These are phyloP conservation scores for Letharia columbiana DNA, from an alignment of 495 filamentous ascomycete genomes.

Conservation along the genomic window DNA sequence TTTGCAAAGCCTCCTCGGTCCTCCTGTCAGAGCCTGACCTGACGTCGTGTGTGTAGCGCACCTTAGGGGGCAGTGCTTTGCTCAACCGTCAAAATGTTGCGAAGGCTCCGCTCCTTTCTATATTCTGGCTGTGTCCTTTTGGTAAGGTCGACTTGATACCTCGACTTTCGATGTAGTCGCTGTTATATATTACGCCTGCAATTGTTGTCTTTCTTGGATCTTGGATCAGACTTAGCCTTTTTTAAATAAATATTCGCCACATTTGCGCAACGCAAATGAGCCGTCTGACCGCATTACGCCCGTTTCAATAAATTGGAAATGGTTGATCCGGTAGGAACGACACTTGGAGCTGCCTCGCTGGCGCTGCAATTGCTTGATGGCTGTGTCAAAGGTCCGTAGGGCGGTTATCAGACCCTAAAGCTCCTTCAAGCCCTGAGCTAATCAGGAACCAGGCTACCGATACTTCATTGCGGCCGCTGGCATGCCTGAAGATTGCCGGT, in stretches of 20 bases:
- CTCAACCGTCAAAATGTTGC: too few species aligned
- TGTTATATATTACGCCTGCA: too few species aligned
- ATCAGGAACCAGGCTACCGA: slow-evolving; percentile 11
- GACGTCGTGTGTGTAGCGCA: too few species aligned
- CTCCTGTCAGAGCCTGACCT: not conserved
- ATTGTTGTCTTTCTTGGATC: too few species aligned
- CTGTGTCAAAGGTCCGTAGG: slow-evolving; percentile 17
- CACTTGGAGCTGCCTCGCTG: slow-evolving; percentile 18
- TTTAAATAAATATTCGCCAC: not conserved
- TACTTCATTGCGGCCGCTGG: slow-evolving; percentile 19
- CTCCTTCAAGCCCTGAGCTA: not conserved
- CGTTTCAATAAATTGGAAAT: not conserved
- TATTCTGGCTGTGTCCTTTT: too few species aligned
- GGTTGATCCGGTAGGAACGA: slow-evolving; percentile 2
- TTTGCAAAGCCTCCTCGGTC: not conserved
- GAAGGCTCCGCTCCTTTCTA: too few species aligned
- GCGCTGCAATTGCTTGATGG: slow-evolving; percentile 20
- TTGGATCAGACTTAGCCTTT: not conserved
- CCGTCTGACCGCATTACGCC: not conserved
- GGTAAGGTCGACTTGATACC: too few species aligned
- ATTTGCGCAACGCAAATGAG: not conserved
- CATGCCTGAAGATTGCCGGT: slow-evolving; percentile 16
- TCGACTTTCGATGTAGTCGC: too few species aligned
- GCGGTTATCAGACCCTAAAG: not conserved
- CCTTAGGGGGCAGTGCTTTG: too few species aligned